A percentile compares a stretch with the other conserved stretches of the same genome.
phyloP scores from a whole-genome alignment of 1,139 yeast species.

The Zygosaccharomyces pseudobailii region DNA sequence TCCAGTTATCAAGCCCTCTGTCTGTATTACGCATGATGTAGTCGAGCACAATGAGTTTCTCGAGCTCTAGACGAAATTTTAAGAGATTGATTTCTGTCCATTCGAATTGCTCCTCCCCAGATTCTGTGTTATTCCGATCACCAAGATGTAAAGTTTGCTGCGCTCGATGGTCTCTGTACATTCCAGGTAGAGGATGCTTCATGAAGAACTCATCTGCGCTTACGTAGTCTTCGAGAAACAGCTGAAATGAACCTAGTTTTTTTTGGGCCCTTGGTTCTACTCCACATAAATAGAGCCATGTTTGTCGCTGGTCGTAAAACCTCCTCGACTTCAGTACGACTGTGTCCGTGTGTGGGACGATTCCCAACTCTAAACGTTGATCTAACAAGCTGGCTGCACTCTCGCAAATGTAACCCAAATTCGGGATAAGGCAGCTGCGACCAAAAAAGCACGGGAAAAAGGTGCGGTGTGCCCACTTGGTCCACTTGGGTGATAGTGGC shows the following conservation, averaged over 20 bases:
- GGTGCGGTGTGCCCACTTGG: conserved; percentile 73
- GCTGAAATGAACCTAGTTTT: conserved; percentile 66
- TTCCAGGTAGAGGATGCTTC: conserved; percentile 52
- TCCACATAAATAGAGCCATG: conserved; percentile 16
- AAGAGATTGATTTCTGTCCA: conserved; percentile 52
- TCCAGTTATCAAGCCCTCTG: conserved; percentile 74
- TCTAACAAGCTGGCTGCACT: conserved; percentile 67
- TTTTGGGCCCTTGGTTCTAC: conserved; percentile 22
- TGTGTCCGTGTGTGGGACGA: conserved; percentile 65
- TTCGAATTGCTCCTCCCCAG: conserved; percentile 32
- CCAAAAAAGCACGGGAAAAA: conserved; percentile 77
- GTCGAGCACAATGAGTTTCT: conserved; percentile 65
- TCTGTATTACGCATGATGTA: conserved; percentile 74
- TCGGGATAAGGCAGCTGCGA: conserved; percentile 66
- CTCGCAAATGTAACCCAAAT: conserved; percentile 68
- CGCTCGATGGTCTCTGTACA: conserved; percentile 8
- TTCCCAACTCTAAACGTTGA: conserved; percentile 50
- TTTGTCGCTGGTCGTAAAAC: conserved; percentile 34
- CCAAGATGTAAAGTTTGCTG: neutral
- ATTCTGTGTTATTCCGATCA: conserved; percentile 10
- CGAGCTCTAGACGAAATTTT: conserved; percentile 59
- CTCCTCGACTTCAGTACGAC: conserved; percentile 49
- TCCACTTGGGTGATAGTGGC: conserved; percentile 74
- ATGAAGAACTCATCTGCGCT: conserved; percentile 61
- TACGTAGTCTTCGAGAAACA: conserved; percentile 53